Base-by-base conservation (phyloP, 768 basidiomycete species). In the Calvatia gigantea region DNA sequence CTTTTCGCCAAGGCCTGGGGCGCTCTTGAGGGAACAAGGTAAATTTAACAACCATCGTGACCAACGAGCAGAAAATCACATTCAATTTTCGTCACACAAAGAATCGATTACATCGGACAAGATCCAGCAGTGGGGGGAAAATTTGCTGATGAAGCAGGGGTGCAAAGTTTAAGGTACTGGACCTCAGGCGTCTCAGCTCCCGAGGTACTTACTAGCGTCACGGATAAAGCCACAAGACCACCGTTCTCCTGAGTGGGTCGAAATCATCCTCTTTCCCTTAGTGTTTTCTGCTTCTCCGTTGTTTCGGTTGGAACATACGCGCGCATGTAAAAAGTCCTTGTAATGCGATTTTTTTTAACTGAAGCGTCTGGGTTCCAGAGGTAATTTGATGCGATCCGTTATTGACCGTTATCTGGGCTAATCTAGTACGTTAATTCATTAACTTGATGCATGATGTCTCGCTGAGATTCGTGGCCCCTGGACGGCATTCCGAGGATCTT, bases 351-450 rank as follows among this genome's bases (percentile, higher is more conserved):
- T n/a, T n/a, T n/a, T n/a, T n/a, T 21, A 51, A 43, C 17, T 50
- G 48, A 15, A 28, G 19, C n/a, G 29, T 51, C 6, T 41, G 39
- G 14, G 23, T 48, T 23, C 27, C 41, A 28, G 46, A 55, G 54
- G 29, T 39, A 31, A 55, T 48, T 8, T 48, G 54, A 55, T 48
- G 54, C 46, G 54, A 55, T 55, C 54, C 54, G 54, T 46, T 48
- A 28, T 45, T 44, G 52, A 14, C 14, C 9, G 4, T 33, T 54
- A 54, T 35, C 43, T 54, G 52, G 45, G 32, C 52, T 42, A 54
- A 35, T 14, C 28, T 44, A 19, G 43, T 54, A 32, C 31, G 42
- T 32, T 35, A 43, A 45, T 54, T 38, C 29, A 21, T 42, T 31
- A 38, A 28, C 8, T 2, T 51, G 21, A 27, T n/a, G 11, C 31